phyloP scores from a whole-genome alignment of 1,139 yeast species.

The Diutina neorugosa region DNA sequence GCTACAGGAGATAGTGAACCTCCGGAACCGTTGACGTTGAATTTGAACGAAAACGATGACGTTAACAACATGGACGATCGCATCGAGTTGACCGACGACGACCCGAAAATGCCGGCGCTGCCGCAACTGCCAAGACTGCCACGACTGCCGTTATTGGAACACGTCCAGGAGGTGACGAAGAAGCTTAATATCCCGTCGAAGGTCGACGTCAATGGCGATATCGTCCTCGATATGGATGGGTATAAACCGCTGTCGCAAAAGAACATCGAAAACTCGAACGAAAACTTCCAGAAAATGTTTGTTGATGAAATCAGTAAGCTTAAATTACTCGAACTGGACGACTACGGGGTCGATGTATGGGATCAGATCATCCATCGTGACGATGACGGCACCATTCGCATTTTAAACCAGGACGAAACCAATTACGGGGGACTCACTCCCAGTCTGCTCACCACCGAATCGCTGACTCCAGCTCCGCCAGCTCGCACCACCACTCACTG shows the following conservation, averaged over 20 bases:
- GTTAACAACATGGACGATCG: constrained; percentile 10
- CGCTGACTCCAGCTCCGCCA: constrained; percentile 2
- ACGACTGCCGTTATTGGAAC: constrained; percentile 36
- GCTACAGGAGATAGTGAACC: constrained; percentile 8
- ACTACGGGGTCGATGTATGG: constrained; percentile 15
- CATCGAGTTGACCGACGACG: constrained; percentile 15
- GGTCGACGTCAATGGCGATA: constrained; percentile 81
- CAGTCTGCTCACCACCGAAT: constrained; percentile 2
- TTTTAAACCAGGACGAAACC: constrained; percentile 14
- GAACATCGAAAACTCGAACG: constrained; percentile 58
- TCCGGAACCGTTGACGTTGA: constrained; percentile 17
- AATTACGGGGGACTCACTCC: constrained; percentile 7
- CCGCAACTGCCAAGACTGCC: not conserved
- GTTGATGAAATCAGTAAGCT: constrained; percentile 37
- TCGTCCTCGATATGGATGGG: constrained; percentile 90
- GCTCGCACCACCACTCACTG: constrained; percentile 12
- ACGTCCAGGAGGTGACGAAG: constrained; percentile 58
- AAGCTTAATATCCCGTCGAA: constrained; percentile 80
- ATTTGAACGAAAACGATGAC: not conserved
- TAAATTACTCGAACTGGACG: constrained; percentile 12
- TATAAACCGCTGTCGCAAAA: constrained; percentile 75
- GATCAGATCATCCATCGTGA: constrained; percentile 40
- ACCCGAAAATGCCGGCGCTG: constrained; percentile 5
- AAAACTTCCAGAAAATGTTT: constrained; percentile 57
- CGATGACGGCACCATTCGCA: constrained; percentile 61